Evolutionary conservation across 2,329 filamentous ascomycete species (phyloP).

Genomic region (Cadophora gregata): DNA sequence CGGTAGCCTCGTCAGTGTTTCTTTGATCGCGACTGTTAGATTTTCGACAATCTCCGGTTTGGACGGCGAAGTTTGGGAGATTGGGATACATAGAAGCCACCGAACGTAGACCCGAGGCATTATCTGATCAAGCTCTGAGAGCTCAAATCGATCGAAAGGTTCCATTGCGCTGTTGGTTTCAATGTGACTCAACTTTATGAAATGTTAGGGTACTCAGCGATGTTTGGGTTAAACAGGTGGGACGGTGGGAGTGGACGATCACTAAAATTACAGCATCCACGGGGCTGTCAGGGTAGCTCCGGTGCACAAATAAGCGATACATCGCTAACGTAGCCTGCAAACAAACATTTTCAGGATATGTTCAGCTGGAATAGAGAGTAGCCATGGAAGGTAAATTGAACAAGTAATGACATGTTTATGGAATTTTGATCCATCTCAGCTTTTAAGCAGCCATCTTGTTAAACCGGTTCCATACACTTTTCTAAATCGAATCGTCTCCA

Average conservation of each 20-base stretch:
- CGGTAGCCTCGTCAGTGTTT: neutral
- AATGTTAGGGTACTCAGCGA: neutral
- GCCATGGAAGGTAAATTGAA: neutral
- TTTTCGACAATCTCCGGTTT: neutral
- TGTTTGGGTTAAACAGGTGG: neutral
- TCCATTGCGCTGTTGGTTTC: neutral
- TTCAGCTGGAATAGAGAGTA: no score
- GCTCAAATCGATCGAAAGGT: neutral
- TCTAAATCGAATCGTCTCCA: no score
- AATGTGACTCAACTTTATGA: no score
- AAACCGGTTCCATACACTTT: neutral
- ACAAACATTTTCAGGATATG: neutral
- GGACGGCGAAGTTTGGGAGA: neutral
- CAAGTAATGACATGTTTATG: neutral
- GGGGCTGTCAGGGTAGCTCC: neutral
- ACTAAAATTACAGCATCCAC: neutral
- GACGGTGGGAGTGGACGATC: neutral
- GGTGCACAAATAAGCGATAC: neutral
- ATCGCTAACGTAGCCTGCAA: neutral
- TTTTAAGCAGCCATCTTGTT: neutral
- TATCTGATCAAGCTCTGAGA: slow-evolving; percentile 10
- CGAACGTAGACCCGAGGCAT: slow-evolving; percentile 10
- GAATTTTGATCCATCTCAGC: neutral
- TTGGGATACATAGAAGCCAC: slow-evolving; percentile 1
- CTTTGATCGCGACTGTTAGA: neutral